These are phyloP conservation scores for Chaetomidium leptoderma DNA, from an alignment of 495 filamentous ascomycete species.

Conservation along the genomic window DNA sequence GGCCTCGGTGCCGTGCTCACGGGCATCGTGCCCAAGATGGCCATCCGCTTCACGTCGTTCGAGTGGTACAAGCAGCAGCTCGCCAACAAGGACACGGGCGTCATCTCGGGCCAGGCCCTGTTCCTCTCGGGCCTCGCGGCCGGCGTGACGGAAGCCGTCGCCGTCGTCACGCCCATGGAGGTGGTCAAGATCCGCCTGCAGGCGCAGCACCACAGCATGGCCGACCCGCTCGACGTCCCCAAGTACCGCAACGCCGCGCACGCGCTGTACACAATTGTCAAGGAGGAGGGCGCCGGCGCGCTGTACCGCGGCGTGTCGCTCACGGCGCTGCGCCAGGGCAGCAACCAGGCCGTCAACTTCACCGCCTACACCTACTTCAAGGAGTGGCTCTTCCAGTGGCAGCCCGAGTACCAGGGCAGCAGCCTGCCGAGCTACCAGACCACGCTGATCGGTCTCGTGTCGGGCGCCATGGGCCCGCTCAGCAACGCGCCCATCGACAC, in stretches of 20 bases:
- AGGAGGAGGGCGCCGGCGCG: conserved; percentile 81
- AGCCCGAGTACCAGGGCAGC: conserved; percentile 53
- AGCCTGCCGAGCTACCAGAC: conserved; percentile 86
- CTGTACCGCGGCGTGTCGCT: conserved; percentile 91
- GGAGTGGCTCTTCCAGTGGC: conserved; percentile 62
- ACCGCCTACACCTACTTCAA: conserved; percentile 96
- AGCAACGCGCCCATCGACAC: conserved; percentile 98
- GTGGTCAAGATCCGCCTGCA: conserved; percentile 97
- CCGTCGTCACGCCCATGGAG: conserved; percentile 96
- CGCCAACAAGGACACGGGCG: conserved; percentile 57
- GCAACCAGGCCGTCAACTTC: conserved; percentile 98
- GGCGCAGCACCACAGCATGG: conserved; percentile 92
- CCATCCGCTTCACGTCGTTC: conserved; percentile 96
- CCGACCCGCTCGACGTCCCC: conserved; percentile 83
- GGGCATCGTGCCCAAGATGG: conserved; percentile 99
- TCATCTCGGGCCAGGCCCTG: conserved; percentile 66
- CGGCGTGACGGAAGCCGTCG: conserved; percentile 93
- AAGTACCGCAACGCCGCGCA: conserved; percentile 98
- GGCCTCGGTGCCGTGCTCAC: conserved; percentile 92
- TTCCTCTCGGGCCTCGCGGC: conserved; percentile 90
- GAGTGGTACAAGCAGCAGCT: conserved; percentile 88
- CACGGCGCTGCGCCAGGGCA: conserved; percentile 89
- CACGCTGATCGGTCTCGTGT: conserved; percentile 82
- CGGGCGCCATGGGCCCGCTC: conserved; percentile 90
- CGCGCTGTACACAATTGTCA: conserved; percentile 85